Base-by-base conservation (phyloP, 768 basidiomycete genomes). In the Naganishia randhawae region DNA sequence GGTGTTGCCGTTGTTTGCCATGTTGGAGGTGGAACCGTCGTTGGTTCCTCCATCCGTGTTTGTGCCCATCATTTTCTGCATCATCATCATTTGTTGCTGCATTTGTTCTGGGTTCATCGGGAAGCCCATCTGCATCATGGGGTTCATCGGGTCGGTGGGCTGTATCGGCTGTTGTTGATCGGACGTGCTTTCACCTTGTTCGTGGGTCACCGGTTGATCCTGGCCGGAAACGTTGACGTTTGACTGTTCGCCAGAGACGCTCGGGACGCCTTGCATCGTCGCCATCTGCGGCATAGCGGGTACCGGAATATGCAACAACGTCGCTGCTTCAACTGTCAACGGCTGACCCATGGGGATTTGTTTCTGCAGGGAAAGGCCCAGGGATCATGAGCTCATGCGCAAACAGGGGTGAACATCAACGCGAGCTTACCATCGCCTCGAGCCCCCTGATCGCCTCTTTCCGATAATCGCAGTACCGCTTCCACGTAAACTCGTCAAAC, bases 401-500 rank as follows among this genome's bases (percentile, higher is more conserved):
- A 72, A 61, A 68, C 71, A n/a, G n/a, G n/a, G 62, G 16, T 25
- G 27, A 55, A 51, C 6, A 22, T 31, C 8, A 50, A 32, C 32
- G 27, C 25, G n/a, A n/a, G n/a, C 74, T 74, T 51, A 75, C 73
- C 71, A 80, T 50, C 9, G 71, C 75, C 27, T 73, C 68, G 27
- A 73, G 41, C 8, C 77, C 77, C n/a, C 68, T 73, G 33, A 75
- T 75, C 77, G 80, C 79, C 41, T 79, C 80, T 33, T 70, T 67
- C 54, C 75, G 72, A 41, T 72, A 77, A n/a, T 76, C 67, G 63
- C 77, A 70, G 66, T 95, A 99, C 48, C 88, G 88, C 76, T 92
- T 90, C 92, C 93, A 99, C 37, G 89, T 90, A 17, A 91, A 85
- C 81, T 99, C 96, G 79, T 99, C 96, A 75, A 98, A 98, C 0